phyloP scores from a whole-genome alignment of 768 basidiomycete species.

The Boletus insuetus region DNA sequence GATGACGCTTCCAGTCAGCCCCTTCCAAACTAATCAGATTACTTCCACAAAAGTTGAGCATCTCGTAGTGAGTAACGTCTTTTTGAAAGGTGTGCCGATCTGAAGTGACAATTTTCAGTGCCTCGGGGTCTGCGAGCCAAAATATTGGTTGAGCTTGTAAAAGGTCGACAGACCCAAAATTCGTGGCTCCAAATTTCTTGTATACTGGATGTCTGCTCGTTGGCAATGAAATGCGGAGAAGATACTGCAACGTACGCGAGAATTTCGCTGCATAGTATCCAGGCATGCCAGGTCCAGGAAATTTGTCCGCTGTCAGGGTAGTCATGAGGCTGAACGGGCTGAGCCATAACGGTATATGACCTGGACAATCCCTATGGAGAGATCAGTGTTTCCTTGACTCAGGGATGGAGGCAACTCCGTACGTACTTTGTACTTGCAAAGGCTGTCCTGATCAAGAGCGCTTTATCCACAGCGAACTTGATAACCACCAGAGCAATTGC shows the following conservation, averaged over 20 bases:
- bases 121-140: slow-evolving; percentile 46
- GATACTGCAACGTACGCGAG: slow-evolving; percentile 27
- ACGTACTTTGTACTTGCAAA: slow-evolving; percentile 20
- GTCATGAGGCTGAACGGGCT: slow-evolving; percentile 32
- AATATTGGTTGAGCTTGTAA: slow-evolving; percentile 30
- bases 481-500: slow-evolving; percentile 4
- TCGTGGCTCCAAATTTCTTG: slow-evolving; percentile 38
- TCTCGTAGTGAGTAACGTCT: slow-evolving; percentile 39
- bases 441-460: slow-evolving; percentile 3
- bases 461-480: slow-evolving; percentile 9
- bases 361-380: slow-evolving; percentile 18
- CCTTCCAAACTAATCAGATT: slow-evolving; percentile 45
- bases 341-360: slow-evolving; percentile 25
- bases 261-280: slow-evolving; percentile 37
- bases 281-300: slow-evolving; percentile 34
- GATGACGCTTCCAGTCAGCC: slow-evolving; percentile 47
- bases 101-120: slow-evolving; percentile 34
- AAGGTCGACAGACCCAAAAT: slow-evolving; percentile 35
- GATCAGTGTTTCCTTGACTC: not conserved
- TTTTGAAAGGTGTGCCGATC: slow-evolving; percentile 40
- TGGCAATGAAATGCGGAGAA: not conserved
- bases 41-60: slow-evolving; percentile 44
- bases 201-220: slow-evolving; percentile 30
- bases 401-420: no score
- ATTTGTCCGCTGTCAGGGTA: slow-evolving; percentile 28